phyloP scores from a whole-genome alignment of 345 rosid genomes.

The Populus euphratica region DNA sequence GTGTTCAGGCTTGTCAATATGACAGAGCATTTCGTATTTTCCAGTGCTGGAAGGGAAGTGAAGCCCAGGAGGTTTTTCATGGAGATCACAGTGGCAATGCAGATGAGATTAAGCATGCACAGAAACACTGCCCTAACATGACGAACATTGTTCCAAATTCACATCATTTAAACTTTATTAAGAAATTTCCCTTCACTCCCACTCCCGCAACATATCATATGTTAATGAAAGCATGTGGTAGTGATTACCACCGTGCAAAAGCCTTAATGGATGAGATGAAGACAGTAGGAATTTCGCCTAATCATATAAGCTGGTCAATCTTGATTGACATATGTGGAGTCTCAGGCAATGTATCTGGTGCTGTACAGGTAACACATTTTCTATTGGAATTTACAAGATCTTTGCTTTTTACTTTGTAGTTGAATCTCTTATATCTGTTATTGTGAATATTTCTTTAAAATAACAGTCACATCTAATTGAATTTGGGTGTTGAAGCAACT shows the following conservation, averaged over 20 bases:
- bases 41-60: slow-evolving; percentile 53
- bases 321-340: slow-evolving; percentile 73
- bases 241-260: slow-evolving; percentile 63
- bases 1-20: slow-evolving; percentile 81
- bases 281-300: slow-evolving; percentile 61
- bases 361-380: slow-evolving; percentile 56
- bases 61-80: slow-evolving; percentile 25
- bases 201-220: slow-evolving; percentile 70
- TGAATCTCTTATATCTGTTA: background rate
- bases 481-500: background rate
- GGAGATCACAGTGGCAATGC: slow-evolving; percentile 22
- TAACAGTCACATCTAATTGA: background rate
- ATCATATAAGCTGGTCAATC: slow-evolving; percentile 81
- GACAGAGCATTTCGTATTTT: slow-evolving; percentile 94
- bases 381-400: background rate
- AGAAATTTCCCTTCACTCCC: slow-evolving; percentile 56
- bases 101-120: slow-evolving; percentile 15
- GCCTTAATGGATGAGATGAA: slow-evolving; percentile 81
- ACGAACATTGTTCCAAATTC: slow-evolving; percentile 30
- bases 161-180: slow-evolving; percentile 36
- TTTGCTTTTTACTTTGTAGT: background rate
- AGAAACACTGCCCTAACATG: slow-evolving; percentile 7
- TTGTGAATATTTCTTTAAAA: background rate
- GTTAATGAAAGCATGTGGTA: slow-evolving; percentile 84
- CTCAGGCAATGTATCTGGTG: slow-evolving; percentile 68